Evolutionary conservation across 768 basidiomycete species (phyloP).

Genomic region (Calocera viscosa): DNA sequence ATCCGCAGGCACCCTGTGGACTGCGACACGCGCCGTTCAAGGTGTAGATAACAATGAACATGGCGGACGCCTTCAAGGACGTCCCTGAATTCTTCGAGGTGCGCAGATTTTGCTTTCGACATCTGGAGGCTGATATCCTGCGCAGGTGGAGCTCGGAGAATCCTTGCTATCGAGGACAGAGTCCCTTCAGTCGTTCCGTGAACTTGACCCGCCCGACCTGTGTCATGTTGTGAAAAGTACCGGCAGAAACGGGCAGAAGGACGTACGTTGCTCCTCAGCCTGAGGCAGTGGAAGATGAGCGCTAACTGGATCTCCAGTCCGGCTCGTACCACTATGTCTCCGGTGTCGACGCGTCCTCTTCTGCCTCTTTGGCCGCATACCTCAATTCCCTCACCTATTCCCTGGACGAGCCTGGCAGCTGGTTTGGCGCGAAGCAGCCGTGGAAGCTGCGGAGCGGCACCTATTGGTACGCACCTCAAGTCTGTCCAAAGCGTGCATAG

Average conservation of each 20-base stretch:
- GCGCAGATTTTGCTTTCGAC: slow-evolving; percentile 14
- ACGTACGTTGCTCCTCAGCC: slow-evolving; percentile 42
- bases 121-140: slow-evolving; percentile 12
- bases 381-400: slow-evolving; percentile 96
- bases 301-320: slow-evolving; percentile 36
- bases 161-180: slow-evolving; percentile 82
- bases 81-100: slow-evolving; percentile 97
- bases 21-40: neutral
- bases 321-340: slow-evolving; percentile 97
- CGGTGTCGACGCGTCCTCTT: slow-evolving; percentile 97
- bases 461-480: slow-evolving; percentile 54
- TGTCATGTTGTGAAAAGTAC: slow-evolving; percentile 92
- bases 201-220: slow-evolving; percentile 93
- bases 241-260: slow-evolving; percentile 69
- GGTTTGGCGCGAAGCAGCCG: slow-evolving; percentile 72
- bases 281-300: too few relatives aligned
- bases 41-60: slow-evolving; percentile 13
- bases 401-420: slow-evolving; percentile 79
- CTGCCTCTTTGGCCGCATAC: slow-evolving; percentile 93
- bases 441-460: slow-evolving; percentile 92
- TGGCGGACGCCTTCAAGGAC: slow-evolving; percentile 46
- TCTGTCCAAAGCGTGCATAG: neutral
- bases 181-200: slow-evolving; percentile 81
- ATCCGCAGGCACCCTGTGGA: neutral
- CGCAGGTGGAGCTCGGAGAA: slow-evolving; percentile 79